Evolutionary conservation across 352 stramenopile species (phyloP).

Genomic region (Phytophthora pinifolia): DNA sequence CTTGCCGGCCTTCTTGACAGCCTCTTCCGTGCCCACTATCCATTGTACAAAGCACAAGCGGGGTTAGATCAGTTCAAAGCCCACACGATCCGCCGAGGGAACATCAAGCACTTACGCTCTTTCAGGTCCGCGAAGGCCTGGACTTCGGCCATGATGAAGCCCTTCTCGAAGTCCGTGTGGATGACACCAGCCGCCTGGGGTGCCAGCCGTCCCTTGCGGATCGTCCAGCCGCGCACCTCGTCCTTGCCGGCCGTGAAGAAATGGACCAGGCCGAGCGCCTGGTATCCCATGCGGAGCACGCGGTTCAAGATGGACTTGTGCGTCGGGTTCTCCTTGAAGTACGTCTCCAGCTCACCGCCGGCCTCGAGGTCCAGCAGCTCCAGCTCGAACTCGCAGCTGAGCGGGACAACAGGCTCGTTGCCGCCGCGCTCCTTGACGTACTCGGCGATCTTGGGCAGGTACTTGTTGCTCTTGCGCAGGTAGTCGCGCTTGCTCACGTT

Average conservation of each 20-base stretch:
- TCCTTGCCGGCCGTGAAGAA: conserved; percentile 99
- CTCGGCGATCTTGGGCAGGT: conserved; percentile 96
- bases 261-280: conserved; percentile 97
- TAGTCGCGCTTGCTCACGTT: conserved; percentile 99
- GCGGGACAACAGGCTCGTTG: conserved; percentile 96
- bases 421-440: conserved; percentile 96
- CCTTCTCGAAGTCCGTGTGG: conserved; percentile 99
- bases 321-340: conserved; percentile 83
- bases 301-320: conserved; percentile 94
- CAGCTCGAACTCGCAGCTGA: conserved; percentile 99
- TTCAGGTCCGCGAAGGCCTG: conserved; percentile 89
- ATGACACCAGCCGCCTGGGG: conserved; percentile 98
- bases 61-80: conserved; percentile 8
- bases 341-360: conserved; percentile 52
- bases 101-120: conserved; percentile 62
- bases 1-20: conserved; percentile 89
- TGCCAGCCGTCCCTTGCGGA: conserved; percentile 96
- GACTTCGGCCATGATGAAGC: conserved; percentile 97
- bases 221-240: conserved; percentile 99
- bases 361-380: conserved; percentile 87
- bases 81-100: background rate
- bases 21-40: conserved; percentile 81
- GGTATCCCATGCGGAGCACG: conserved; percentile 98
- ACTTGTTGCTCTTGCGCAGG: conserved; percentile 98
- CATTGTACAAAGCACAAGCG: background rate